Evolutionary conservation across 108 stramenopile species (phyloP).

Genomic region (Tribonema minus): DNA sequence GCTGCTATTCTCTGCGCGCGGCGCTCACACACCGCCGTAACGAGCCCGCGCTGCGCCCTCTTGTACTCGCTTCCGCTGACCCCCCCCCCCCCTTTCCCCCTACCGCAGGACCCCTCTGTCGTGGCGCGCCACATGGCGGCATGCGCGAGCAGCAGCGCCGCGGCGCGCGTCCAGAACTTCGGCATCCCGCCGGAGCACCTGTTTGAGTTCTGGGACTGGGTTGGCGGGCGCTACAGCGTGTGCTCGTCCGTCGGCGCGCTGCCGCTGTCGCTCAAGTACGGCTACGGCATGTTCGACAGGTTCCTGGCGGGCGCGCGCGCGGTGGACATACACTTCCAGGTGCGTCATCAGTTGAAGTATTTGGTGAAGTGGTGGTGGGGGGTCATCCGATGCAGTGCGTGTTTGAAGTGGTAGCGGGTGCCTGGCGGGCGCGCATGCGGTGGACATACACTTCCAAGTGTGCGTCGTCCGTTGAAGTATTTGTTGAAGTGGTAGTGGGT

Average conservation of each 20-base stretch:
- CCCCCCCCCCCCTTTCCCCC: not conserved
- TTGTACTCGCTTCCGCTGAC: not conserved
- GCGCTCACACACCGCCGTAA: not conserved
- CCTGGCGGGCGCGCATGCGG: conserved; percentile 49
- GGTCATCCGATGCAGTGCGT: too few species aligned
- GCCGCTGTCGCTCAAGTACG: conserved; percentile 84
- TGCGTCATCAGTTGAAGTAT: too few species aligned
- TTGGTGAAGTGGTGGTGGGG: too few species aligned
- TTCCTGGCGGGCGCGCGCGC: conserved; percentile 61
- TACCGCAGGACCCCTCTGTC: conserved; percentile 65
- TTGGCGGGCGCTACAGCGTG: conserved; percentile 87
- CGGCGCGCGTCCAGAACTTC: conserved; percentile 20
- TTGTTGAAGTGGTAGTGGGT: too few species aligned
- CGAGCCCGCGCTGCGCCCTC: not conserved
- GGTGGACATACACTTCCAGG: conserved; percentile 28
- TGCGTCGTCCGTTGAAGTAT: too few species aligned
- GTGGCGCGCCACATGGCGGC: conserved; percentile 91
- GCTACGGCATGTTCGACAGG: conserved; percentile 82
- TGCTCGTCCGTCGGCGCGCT: conserved; percentile 87
- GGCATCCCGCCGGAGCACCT: conserved; percentile 66
- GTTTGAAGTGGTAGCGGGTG: too few species aligned
- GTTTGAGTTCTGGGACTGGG: conserved; percentile 95
- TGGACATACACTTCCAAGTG: conserved; percentile 28
- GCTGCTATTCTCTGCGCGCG: too few species aligned
- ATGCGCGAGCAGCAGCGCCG: conserved; percentile 16